A percentile compares a stretch with the other conserved stretches of the same genome.
Conservation (phyloP, 345 rosid species). For the Psidium guajava region DNA sequence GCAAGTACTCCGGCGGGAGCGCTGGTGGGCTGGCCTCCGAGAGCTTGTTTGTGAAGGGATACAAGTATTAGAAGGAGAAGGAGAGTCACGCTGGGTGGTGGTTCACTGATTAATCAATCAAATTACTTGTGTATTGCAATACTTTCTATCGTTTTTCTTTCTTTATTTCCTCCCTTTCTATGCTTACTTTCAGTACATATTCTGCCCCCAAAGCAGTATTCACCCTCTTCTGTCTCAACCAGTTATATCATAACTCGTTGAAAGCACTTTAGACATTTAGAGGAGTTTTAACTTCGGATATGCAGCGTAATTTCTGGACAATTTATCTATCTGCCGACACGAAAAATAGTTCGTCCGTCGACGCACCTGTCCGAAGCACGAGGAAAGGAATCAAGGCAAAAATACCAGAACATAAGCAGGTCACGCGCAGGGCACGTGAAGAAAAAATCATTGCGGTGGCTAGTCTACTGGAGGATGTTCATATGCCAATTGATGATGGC, state of each 20-base stretch:
- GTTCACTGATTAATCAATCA: not conserved
- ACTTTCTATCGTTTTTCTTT: not conserved
- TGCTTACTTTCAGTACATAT: not conserved
- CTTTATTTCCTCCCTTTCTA: not conserved
- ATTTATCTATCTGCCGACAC: not conserved
- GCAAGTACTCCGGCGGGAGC: constrained; percentile 41
- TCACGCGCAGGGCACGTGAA: too few species aligned
- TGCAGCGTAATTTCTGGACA: not conserved
- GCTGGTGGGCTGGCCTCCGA: constrained; percentile 66
- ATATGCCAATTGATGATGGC: too few species aligned
- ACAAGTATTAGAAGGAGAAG: constrained; percentile 44
- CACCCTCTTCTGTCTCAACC: not conserved
- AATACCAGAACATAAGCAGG: too few species aligned
- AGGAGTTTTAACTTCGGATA: not conserved
- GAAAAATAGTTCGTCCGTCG: too few species aligned
- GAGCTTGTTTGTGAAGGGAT: constrained; percentile 77
- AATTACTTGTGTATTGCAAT: not conserved
- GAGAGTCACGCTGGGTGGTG: not conserved
- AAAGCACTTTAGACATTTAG: not conserved
- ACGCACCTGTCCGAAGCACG: too few species aligned
- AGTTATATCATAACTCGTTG: not conserved
- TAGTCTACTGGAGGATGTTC: too few species aligned
- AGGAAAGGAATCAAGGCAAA: too few species aligned
- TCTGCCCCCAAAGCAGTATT: not conserved
- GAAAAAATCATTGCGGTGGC: too few species aligned